Evolutionary conservation across 163 green algal species (phyloP).

Genomic region (Volvox carteri): DNA sequence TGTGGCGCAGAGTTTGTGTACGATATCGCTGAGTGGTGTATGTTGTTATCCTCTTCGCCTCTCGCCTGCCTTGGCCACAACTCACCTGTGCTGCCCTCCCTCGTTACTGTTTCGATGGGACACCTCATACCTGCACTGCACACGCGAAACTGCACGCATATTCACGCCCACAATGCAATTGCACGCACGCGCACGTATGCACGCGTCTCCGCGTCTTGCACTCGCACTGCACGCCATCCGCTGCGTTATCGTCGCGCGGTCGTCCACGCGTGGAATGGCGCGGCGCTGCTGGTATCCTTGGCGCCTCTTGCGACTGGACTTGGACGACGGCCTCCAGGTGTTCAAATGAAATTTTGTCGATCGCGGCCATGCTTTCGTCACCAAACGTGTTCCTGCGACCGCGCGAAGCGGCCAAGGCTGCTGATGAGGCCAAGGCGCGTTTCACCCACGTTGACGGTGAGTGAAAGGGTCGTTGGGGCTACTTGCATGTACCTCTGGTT

Average conservation of each 20-base stretch:
- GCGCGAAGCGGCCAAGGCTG: constrained; percentile 89
- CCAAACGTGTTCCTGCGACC: constrained; percentile 96
- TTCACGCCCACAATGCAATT: neutral
- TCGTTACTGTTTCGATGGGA: constrained; percentile 17
- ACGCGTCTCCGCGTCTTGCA: constrained; percentile 1
- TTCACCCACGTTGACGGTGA: constrained; percentile 97
- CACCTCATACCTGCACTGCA: constrained; percentile 11
- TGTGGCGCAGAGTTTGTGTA: no score
- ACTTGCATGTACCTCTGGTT: no score
- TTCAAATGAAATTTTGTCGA: constrained; percentile 97
- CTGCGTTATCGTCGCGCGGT: neutral
- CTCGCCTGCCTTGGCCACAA: neutral
- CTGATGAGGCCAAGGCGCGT: constrained; percentile 95
- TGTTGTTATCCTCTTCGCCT: no score
- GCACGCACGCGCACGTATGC: neutral
- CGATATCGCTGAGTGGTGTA: no score
- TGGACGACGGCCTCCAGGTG: constrained; percentile 74
- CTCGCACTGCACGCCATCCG: neutral
- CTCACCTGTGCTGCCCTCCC: constrained; percentile 54
- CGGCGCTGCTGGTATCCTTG: neutral
- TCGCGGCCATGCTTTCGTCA: constrained; percentile 96
- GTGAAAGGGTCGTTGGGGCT: no score
- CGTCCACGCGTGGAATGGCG: neutral
- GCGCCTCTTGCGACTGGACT: neutral
- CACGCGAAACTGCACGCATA: neutral